These are phyloP conservation scores for Apiotrichum sp. DNA, from an alignment of 1,284 basidiomycete genomes.

Conservation along the genomic window DNA sequence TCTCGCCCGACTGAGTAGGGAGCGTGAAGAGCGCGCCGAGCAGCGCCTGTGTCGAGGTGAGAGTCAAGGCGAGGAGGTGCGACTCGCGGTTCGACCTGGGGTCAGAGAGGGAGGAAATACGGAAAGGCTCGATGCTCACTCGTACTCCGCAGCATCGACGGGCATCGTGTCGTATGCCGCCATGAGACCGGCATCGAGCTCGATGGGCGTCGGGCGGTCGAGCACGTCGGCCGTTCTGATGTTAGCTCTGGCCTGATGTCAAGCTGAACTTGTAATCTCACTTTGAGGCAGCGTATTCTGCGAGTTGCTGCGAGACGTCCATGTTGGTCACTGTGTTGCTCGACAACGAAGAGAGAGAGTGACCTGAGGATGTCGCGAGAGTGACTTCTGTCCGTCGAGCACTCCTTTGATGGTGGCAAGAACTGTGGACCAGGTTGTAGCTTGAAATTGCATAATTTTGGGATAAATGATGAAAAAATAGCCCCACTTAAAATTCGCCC, in stretches of 20 bases:
- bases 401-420: no score
- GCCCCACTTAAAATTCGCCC: no score
- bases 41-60: conserved; percentile 80
- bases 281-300: conserved; percentile 37
- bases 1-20: conserved; percentile 65
- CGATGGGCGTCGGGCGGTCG: conserved; percentile 72
- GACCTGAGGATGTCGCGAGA: no score
- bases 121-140: conserved; percentile 49
- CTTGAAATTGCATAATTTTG: no score
- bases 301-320: conserved; percentile 42
- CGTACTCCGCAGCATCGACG: conserved; percentile 71
- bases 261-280: conserved; percentile 11
- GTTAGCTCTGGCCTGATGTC: not conserved
- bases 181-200: conserved; percentile 75
- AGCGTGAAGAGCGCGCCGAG: conserved; percentile 74
- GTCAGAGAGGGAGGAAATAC: not conserved
- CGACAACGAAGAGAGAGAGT: no score
- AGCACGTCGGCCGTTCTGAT: conserved; percentile 45
- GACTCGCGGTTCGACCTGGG: conserved; percentile 67
- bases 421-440: no score
- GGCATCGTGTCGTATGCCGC: conserved; percentile 82
- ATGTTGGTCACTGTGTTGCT: conserved; percentile 14
- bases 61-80: conserved; percentile 71
- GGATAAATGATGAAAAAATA: no score
- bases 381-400: no score